Percentiles rank a stretch among this genome's conserved stretches.
Evolutionary conservation across 371 early-diverging fungal genomes (phyloP).

Genomic region (Mucor plumbeus): DNA sequence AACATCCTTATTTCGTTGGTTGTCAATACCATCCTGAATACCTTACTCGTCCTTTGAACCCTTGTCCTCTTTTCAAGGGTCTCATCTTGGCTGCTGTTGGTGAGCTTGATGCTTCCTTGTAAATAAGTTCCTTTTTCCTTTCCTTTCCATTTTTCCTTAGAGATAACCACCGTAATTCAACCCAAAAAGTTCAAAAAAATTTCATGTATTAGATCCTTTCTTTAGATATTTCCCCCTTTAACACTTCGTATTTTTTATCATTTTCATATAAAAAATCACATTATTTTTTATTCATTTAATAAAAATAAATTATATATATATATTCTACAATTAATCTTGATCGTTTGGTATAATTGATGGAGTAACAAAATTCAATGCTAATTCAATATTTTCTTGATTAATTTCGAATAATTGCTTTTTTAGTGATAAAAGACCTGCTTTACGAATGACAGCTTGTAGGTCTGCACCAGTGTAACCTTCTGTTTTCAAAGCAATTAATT

Average conservation of each 20-base stretch:
- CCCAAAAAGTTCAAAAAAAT: neutral
- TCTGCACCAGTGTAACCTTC: constrained; percentile 83
- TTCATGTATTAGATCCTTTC: constrained; percentile 4
- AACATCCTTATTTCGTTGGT: constrained; percentile 97
- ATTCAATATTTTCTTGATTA: constrained; percentile 18
- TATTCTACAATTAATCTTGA: neutral
- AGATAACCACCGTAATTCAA: neutral
- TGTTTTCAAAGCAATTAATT: constrained; percentile 51
- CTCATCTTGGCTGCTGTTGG: constrained; percentile 85
- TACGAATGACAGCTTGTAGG: constrained; percentile 78
- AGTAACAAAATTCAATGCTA: constrained; percentile 16
- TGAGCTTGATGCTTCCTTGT: constrained; percentile 40
- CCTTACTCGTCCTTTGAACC: constrained; percentile 91
- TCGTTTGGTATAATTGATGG: constrained; percentile 19
- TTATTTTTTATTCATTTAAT: constrained; percentile 6
- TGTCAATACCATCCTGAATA: constrained; percentile 99
- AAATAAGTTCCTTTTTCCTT: neutral
- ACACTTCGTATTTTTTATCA: constrained; percentile 1
- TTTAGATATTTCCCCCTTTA: constrained; percentile 7
- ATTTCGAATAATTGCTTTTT: constrained; percentile 19
- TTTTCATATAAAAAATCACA: neutral
- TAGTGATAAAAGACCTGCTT: constrained; percentile 72
- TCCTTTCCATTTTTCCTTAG: neutral
- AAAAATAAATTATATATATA: neutral
- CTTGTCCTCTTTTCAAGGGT: constrained; percentile 93